Base-by-base conservation (phyloP, 2,329 filamentous ascomycete species). In the Aureobasidium sp. region DNA sequence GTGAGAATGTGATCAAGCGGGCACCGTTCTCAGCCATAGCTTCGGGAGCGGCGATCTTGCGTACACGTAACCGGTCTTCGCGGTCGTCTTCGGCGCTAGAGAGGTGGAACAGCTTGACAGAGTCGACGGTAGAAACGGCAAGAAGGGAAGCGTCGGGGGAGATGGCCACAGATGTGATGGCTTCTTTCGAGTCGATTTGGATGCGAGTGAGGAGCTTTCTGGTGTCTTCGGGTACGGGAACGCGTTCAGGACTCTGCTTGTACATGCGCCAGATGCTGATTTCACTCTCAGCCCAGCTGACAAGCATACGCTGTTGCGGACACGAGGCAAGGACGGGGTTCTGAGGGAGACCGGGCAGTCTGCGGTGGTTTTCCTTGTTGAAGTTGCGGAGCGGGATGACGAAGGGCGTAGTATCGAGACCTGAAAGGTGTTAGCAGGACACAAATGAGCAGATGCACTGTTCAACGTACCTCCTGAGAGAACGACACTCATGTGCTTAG, bases 261-360 rank as follows among this genome's bases (percentile, higher is more conserved):
- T 75, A 62, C 72, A 89, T 76, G 44, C 80, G 83, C 91, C 92
- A 99, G 64, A 99, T 83, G 67, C 88, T 86, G 53, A 97, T 80
- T 72, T 95, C 89, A 61, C 88, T 83, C 66, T 93, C 90, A 91
- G 92, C 97, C 89, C 91, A 97, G 72, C 90, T 90, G 69, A 94
- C 84, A 30, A 99, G 77, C 27, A 97, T 78, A 53, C 94, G 84
- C 47, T 86, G 86, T 45, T 83, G 83, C 1, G 86, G 79, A 3
- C 92, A 89, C 66, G 90, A 92, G 39, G 84, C 78, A 8, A 97
- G 73, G 3, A 88, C 86, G 1, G 89, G 83, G 55, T 83, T 80
- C 70, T 96, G 92, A 2, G 94, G 93, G 15, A 99, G 81, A 70
- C 86, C 86, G n/a, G 92, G 86, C 59, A 99, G 81, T 21, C 85